phyloP scores from a whole-genome alignment of 2,329 filamentous ascomycete species.

The Curvularia sp. region DNA sequence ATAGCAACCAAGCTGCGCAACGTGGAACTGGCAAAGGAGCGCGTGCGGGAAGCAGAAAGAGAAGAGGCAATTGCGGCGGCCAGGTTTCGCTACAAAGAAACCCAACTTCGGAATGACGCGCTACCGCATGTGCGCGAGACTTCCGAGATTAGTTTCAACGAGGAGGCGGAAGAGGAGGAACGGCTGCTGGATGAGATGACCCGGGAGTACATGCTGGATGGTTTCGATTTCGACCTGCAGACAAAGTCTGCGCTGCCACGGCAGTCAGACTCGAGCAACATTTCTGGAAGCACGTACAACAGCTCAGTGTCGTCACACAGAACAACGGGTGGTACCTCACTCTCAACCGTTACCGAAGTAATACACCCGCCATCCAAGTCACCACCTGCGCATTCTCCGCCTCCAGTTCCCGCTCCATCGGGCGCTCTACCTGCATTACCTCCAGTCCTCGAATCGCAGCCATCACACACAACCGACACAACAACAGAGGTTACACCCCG shows the following conservation, averaged over 20 bases:
- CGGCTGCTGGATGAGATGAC: conserved; percentile 82
- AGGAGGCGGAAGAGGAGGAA: conserved; percentile 58
- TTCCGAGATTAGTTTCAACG: conserved; percentile 43
- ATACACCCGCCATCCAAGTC: conserved; percentile 51
- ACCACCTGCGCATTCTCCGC: conserved; percentile 37
- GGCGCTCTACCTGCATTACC: conserved; percentile 41
- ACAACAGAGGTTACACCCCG: conserved; percentile 38
- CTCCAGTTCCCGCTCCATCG: conserved; percentile 39
- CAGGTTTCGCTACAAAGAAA: conserved; percentile 63
- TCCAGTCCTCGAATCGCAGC: conserved; percentile 41
- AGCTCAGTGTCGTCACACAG: conserved; percentile 78
- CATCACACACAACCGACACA: conserved; percentile 31
- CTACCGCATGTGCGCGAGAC: conserved; percentile 50
- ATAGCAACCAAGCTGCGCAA: conserved; percentile 57
- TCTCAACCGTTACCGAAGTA: conserved; percentile 77
- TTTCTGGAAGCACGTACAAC: conserved; percentile 80
- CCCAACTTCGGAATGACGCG: conserved; percentile 56
- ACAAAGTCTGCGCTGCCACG: conserved; percentile 73
- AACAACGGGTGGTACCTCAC: conserved; percentile 69
- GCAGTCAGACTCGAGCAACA: conserved; percentile 81
- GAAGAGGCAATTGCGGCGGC: conserved; percentile 70
- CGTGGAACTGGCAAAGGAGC: conserved; percentile 77
- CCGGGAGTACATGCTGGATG: conserved; percentile 79
- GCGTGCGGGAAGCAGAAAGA: conserved; percentile 74
- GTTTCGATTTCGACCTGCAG: conserved; percentile 76